These are phyloP conservation scores for Heritiera fomes DNA, from an alignment of 345 rosid species.

Conservation along the genomic window DNA sequence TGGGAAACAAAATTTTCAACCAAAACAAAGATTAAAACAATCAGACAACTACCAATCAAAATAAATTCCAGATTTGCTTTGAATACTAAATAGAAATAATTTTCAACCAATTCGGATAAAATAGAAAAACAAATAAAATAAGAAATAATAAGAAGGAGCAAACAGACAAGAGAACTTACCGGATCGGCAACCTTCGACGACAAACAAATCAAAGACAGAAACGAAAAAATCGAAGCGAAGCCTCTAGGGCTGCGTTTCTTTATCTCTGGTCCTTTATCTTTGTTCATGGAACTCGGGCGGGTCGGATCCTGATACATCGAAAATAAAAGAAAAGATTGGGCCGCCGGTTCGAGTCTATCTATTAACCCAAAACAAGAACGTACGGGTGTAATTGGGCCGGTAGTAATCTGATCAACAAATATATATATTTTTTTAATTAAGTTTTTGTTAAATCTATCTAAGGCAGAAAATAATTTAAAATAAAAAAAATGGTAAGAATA, in stretches of 20 bases:
- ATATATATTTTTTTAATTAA: too few species aligned
- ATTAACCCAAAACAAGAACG: not conserved
- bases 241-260: not conserved
- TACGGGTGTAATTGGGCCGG: not conserved
- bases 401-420: too few species aligned
- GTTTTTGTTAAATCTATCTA: too few species aligned
- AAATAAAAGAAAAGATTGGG: not conserved
- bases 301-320: not conserved
- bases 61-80: not conserved
- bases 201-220: not conserved
- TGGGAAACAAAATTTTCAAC: not conserved
- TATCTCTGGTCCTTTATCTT: not conserved
- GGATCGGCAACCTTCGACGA: slow-evolving; percentile 1
- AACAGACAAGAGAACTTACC: not conserved
- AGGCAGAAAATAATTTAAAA: too few species aligned
- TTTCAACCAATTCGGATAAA: too few species aligned
- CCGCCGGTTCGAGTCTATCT: not conserved
- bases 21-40: not conserved
- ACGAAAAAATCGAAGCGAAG: not conserved
- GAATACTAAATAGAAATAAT: not conserved
- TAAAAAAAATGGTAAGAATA: too few species aligned
- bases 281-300: not conserved
- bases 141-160: not conserved
- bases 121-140: not conserved
- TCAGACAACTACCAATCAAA: not conserved